Base-by-base conservation (phyloP, 768 basidiomycete species). In the Lactarius psammicola region DNA sequence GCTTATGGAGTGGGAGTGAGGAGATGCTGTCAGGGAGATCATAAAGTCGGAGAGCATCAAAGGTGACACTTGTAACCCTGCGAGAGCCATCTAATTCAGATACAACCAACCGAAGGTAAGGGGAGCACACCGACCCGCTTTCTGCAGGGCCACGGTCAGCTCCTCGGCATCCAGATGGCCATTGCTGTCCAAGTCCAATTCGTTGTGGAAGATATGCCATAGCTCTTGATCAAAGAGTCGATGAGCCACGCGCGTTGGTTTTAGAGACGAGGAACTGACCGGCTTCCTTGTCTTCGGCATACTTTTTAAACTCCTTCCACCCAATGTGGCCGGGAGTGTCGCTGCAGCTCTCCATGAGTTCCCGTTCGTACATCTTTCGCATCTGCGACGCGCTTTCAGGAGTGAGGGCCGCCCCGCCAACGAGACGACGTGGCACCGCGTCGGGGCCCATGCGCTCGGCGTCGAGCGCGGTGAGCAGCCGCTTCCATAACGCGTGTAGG, bases 181-280 rank as follows among this genome's bases (percentile, higher is more conserved):
- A 76, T 97, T 92, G 31, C 90, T 84, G 72, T 97, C 94, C 67
- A 94, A 79, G 78, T 96, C 95, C 57, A 97, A 83, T 71, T 95
- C 90, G 72, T 94, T 82, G 69, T 92, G 92, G 76, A 97, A 97
- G 62, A 95, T 87, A 59, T 85, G 80, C 95, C 95, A 97, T 26
- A 97, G 80, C 76, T 96, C 94, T 93, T 64, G 57, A 59, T 44
- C 20, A 40, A n/a, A 36, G 23, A 44, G 28, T 33, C 20, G 20
- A 54, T 62, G 38, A 11, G 38, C 51, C 63, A 54, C 17, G 56
- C 69, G n/a, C n/a, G n/a, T n/a, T n/a, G n/a, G n/a, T n/a, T n/a
- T n/a, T n/a, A n/a, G n/a, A n/a, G n/a, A n/a, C n/a, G n/a, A n/a
- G n/a, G n/a, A n/a, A n/a, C 67, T 72, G 73, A 88, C 92, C 93